Evolutionary conservation across 2,329 filamentous ascomycete genomes (phyloP).

Genomic region (Pezicula neosporulosa): DNA sequence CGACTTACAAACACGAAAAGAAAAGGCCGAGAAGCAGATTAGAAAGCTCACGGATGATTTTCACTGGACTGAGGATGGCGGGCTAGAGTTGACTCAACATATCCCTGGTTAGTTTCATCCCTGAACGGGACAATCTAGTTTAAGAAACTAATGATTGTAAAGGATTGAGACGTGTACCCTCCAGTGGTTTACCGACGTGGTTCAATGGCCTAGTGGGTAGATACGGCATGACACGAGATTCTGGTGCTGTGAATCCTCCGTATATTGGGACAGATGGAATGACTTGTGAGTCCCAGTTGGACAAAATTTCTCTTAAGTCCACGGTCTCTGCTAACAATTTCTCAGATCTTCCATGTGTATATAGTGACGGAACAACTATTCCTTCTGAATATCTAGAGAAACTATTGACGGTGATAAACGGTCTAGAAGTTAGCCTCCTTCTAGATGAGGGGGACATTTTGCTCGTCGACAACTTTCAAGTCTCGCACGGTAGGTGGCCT

Average conservation of each 20-base stretch:
- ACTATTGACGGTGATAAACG: neutral
- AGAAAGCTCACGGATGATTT: neutral
- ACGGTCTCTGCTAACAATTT: neutral
- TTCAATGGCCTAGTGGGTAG: slow-evolving; percentile 1
- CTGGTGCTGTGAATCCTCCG: neutral
- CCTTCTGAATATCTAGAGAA: neutral
- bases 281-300: neutral
- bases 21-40: neutral
- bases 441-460: neutral
- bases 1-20: neutral
- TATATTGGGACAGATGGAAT: slow-evolving; percentile 1
- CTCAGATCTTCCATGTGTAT: neutral
- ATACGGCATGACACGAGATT: neutral
- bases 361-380: neutral
- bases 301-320: neutral
- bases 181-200: neutral
- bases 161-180: neutral
- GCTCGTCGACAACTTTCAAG: neutral
- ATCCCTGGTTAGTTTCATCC: neutral
- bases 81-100: neutral
- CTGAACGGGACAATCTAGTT: neutral
- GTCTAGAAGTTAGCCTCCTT: neutral
- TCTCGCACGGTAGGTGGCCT: neutral
- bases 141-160: neutral
- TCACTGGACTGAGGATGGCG: neutral